Evolutionary conservation across 768 basidiomycete genomes (phyloP).

Genomic region (Kwoniella sp.): DNA sequence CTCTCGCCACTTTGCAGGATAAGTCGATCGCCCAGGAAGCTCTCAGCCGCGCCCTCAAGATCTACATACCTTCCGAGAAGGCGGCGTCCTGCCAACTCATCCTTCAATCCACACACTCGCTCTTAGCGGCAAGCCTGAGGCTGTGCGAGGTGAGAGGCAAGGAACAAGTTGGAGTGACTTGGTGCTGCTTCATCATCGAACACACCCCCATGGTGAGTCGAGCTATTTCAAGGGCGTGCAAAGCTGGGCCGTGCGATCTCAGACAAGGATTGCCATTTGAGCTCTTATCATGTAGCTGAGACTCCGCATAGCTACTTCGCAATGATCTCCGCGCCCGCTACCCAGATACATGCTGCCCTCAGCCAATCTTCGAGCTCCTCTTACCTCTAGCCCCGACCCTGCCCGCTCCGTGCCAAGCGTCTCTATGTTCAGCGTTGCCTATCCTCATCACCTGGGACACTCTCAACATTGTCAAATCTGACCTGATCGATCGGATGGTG

Average conservation of each 20-base stretch:
- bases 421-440: slow-evolving; percentile 31
- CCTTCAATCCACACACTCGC: slow-evolving; percentile 26
- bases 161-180: slow-evolving; percentile 18
- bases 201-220: slow-evolving; percentile 40
- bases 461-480: slow-evolving; percentile 11
- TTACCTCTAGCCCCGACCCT: slow-evolving; percentile 2
- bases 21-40: slow-evolving; percentile 25
- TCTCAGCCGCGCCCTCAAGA: slow-evolving; percentile 24
- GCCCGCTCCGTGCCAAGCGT: slow-evolving; percentile 4
- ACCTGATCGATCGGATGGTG: slow-evolving; percentile 14
- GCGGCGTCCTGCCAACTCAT: slow-evolving; percentile 18
- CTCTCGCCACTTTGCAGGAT: slow-evolving; percentile 11
- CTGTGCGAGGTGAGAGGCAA: slow-evolving; percentile 12
- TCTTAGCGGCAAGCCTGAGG: slow-evolving; percentile 28
- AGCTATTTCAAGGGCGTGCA: neutral
- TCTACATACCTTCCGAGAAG: slow-evolving; percentile 28
- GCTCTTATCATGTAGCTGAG: too few species aligned
- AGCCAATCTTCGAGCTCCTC: slow-evolving; percentile 22
- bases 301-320: slow-evolving; percentile 24
- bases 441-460: slow-evolving; percentile 36
- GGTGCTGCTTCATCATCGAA: slow-evolving; percentile 37
- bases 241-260: neutral
- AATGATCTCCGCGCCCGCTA: slow-evolving; percentile 24
- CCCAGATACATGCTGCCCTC: slow-evolving; percentile 24
- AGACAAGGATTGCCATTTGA: neutral